These are phyloP conservation scores for Serendipita sp. DNA, from an alignment of 768 basidiomycete species.

Conservation along the genomic window DNA sequence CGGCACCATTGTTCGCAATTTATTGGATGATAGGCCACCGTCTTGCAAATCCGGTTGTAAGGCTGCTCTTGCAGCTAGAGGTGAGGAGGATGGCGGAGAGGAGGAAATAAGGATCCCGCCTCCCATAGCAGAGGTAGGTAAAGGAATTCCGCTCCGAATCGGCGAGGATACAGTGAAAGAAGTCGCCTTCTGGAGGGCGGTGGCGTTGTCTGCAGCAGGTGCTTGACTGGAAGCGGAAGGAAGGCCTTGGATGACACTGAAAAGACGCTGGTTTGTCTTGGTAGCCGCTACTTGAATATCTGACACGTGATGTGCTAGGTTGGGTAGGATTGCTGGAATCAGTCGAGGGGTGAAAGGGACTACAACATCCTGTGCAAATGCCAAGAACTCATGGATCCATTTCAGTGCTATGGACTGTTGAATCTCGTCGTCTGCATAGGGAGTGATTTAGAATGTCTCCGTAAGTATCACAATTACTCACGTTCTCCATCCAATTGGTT, in stretches of 20 bases:
- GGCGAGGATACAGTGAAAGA: conserved; percentile 11
- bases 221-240: conserved; percentile 35
- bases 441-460: not conserved
- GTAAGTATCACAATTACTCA: conserved; percentile 25
- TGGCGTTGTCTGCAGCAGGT: not conserved
- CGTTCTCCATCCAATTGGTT: conserved; percentile 73
- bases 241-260: conserved; percentile 70
- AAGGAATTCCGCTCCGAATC: conserved; percentile 3
- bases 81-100: conserved; percentile 33
- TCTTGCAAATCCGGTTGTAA: not conserved
- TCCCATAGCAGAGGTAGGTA: not conserved
- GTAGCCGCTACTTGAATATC: conserved; percentile 80
- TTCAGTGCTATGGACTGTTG: conserved; percentile 87
- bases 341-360: conserved; percentile 88
- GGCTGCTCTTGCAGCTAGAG: not conserved
- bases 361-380: conserved; percentile 80
- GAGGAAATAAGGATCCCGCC: conserved; percentile 13
- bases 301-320: conserved; percentile 78
- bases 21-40: not conserved
- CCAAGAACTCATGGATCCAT: conserved; percentile 85
- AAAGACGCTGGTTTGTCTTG: conserved; percentile 72
- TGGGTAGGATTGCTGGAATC: conserved; percentile 83
- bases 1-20: conserved; percentile 8
- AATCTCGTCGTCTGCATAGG: conserved; percentile 66
- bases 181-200: conserved; percentile 4